phyloP scores from a whole-genome alignment of 495 filamentous ascomycete genomes.

The Cercophora samala region DNA sequence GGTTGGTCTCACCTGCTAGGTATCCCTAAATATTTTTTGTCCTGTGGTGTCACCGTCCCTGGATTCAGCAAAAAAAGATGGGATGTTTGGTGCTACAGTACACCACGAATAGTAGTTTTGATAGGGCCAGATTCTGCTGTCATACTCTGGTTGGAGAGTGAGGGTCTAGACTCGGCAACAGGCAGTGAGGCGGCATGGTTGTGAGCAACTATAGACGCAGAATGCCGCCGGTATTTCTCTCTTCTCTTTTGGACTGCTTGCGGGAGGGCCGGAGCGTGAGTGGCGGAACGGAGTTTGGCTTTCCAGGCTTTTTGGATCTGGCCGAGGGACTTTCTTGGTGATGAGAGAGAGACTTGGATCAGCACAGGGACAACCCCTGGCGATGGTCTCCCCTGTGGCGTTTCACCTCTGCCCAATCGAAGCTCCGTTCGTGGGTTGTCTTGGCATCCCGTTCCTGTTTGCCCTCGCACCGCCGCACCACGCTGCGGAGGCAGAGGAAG shows the following conservation, averaged over 20 bases:
- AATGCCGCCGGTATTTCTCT: background rate
- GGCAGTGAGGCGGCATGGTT: background rate
- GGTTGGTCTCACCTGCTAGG: background rate
- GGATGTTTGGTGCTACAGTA: too few relatives aligned
- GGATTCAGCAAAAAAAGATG: background rate
- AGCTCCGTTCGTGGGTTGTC: background rate
- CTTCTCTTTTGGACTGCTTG: too few relatives aligned
- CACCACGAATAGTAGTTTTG: too few relatives aligned
- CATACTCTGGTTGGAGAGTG: background rate
- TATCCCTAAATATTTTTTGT: background rate
- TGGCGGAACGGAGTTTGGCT: background rate
- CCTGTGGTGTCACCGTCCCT: background rate
- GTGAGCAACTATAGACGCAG: background rate
- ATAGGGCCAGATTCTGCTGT: background rate
- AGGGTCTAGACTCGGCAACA: background rate
- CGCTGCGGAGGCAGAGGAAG: background rate
- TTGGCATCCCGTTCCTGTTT: background rate
- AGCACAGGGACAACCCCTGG: background rate
- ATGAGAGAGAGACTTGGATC: background rate
- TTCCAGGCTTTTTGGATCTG: background rate
- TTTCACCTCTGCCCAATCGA: slow-evolving; percentile 3
- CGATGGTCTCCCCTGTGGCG: background rate
- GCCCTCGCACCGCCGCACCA: background rate
- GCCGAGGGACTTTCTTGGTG: background rate
- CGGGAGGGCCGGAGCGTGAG: background rate